Conservation (phyloP, 177 flowering plant genomes). For the Telopea speciosissima region DNA sequence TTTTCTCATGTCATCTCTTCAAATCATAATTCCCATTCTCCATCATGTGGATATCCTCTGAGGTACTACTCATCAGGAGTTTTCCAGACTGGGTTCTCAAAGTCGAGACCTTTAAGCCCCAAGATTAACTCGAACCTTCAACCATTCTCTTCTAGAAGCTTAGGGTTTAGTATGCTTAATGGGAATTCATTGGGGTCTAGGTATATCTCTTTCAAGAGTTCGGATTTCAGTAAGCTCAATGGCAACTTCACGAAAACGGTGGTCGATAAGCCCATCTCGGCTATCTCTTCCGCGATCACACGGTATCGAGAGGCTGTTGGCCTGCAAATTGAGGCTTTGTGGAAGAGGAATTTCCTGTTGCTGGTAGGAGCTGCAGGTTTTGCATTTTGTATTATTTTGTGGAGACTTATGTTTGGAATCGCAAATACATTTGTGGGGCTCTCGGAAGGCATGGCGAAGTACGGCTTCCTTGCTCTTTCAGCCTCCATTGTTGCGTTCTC, state of each 20-base stretch:
- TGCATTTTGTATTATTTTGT: conserved; percentile 51
- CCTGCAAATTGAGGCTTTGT: conserved; percentile 82
- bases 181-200: background rate
- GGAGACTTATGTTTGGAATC: conserved; percentile 91
- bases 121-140: conserved; percentile 1
- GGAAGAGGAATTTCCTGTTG: conserved; percentile 60
- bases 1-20: background rate
- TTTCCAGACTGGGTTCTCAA: conserved; percentile 6
- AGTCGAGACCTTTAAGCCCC: conserved; percentile 3
- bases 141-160: conserved; percentile 2
- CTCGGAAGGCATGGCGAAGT: conserved; percentile 97
- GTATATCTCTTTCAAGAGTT: conserved; percentile 7
- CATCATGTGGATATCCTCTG: background rate
- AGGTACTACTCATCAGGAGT: conserved; percentile 2
- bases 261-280: conserved; percentile 42
- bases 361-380: conserved; percentile 64
- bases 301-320: conserved; percentile 66
- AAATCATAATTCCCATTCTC: background rate
- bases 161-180: background rate
- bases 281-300: conserved; percentile 33
- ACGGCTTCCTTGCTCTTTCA: conserved; percentile 90
- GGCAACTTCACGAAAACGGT: conserved; percentile 29
- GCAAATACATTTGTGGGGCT: conserved; percentile 74
- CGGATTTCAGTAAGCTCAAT: conserved; percentile 9
- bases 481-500: conserved; percentile 79